phyloP scores from a whole-genome alignment of 106 monocot genomes.

The Dioscorea alata region DNA sequence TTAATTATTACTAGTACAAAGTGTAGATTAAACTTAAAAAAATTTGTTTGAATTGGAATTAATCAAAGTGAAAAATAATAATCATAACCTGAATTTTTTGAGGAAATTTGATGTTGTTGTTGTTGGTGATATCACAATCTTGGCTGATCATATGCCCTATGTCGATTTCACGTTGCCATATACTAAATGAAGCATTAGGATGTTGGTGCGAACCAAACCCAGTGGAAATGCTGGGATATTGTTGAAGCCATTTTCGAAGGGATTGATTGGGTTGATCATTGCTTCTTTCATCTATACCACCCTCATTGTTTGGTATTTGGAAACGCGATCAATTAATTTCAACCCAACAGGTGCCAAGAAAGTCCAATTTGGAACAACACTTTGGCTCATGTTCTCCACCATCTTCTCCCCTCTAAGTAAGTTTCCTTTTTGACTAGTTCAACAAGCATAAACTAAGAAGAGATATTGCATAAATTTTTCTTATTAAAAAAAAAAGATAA shows the following conservation, averaged over 20 bases:
- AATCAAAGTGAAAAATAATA: too few relatives aligned
- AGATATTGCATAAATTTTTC: too few relatives aligned
- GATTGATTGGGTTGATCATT: constrained; percentile 4
- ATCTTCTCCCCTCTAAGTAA: constrained; percentile 16
- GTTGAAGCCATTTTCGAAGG: constrained; percentile 11
- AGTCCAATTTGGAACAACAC: constrained; percentile 10
- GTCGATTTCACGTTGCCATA: constrained; percentile 20
- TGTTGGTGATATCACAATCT: constrained; percentile 23
- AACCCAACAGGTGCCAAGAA: constrained; percentile 16
- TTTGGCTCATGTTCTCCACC: constrained; percentile 21
- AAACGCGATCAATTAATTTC: constrained; percentile 1
- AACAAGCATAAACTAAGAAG: too few relatives aligned
- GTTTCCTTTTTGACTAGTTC: neutral
- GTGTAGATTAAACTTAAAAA: too few relatives aligned
- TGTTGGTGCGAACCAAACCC: constrained; percentile 10
- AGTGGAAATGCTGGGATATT: constrained; percentile 7
- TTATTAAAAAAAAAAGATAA: too few relatives aligned
- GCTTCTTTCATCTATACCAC: constrained; percentile 7
- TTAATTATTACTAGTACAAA: too few relatives aligned
- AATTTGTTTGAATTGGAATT: too few relatives aligned
- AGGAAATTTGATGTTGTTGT: constrained; percentile 18
- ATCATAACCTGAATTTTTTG: too few relatives aligned
- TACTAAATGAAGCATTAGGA: constrained; percentile 6
- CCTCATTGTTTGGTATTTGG: constrained; percentile 14
- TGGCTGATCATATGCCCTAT: neutral